phyloP scores from a whole-genome alignment of 257 asterid species.

The Primulina tabacum region DNA sequence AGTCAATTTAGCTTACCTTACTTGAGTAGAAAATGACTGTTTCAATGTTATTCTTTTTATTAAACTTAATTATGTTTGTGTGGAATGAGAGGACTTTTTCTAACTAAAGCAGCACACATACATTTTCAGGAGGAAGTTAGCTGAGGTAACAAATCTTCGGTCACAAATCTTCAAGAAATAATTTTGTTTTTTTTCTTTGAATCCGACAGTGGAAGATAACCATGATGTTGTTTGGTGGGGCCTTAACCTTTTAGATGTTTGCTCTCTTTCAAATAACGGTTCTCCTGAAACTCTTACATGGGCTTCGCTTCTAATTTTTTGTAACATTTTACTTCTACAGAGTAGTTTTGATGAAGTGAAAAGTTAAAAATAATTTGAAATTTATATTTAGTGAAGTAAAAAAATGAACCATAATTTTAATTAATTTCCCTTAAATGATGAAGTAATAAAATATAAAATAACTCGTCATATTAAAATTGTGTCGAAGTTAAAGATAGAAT shows the following conservation, averaged over 20 bases:
- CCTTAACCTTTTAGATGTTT: constrained; percentile 74
- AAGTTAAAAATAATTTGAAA: too few species aligned
- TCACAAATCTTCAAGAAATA: constrained; percentile 4
- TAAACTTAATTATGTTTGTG: background rate
- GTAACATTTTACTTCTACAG: too few species aligned
- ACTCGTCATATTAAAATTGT: too few species aligned
- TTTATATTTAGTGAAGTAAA: too few species aligned
- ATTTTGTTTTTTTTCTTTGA: constrained; percentile 13
- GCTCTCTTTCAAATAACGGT: constrained; percentile 47
- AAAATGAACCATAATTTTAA: too few species aligned
- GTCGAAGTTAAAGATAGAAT: too few species aligned
- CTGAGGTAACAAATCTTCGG: background rate
- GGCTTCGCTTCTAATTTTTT: too few species aligned
- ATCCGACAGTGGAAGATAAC: constrained; percentile 32
- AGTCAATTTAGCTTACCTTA: background rate
- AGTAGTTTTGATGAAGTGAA: too few species aligned
- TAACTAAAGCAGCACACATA: background rate
- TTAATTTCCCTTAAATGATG: too few species aligned
- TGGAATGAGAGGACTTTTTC: background rate
- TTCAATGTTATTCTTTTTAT: background rate
- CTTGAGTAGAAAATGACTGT: background rate
- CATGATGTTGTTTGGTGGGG: constrained; percentile 82
- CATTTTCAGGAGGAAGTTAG: constrained; percentile 12
- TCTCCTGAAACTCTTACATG: constrained; percentile 62
- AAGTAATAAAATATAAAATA: too few species aligned